Conservation (phyloP, 2,329 filamentous ascomycete species). For the Trichoderma semiorbis region DNA sequence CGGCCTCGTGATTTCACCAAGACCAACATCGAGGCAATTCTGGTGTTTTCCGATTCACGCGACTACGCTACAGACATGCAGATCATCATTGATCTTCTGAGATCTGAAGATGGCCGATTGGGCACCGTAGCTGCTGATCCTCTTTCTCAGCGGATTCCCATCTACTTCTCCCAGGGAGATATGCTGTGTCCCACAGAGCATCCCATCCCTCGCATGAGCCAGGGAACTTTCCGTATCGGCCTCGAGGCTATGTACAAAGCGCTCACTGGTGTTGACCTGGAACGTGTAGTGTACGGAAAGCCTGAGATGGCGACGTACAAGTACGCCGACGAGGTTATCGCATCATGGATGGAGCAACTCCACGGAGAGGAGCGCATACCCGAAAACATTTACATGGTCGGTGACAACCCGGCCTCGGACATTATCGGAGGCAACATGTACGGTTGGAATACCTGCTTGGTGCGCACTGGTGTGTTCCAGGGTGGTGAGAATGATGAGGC, state of each 20-base stretch:
- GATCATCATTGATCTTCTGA: slow-evolving; percentile 3
- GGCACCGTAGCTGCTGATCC: not conserved
- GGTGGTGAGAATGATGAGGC: slow-evolving; percentile 5
- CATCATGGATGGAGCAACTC: slow-evolving; percentile 11
- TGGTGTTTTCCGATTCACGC: slow-evolving; percentile 5
- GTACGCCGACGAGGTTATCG: slow-evolving; percentile 4
- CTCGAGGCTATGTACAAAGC: slow-evolving; percentile 13
- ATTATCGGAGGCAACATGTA: slow-evolving; percentile 13
- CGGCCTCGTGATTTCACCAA: slow-evolving; percentile 7
- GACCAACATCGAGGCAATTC: slow-evolving; percentile 1
- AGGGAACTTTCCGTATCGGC: slow-evolving; percentile 4
- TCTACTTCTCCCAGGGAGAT: slow-evolving; percentile 8
- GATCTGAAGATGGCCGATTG: slow-evolving; percentile 5
- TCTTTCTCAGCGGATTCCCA: slow-evolving; percentile 8
- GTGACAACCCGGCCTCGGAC: slow-evolving; percentile 9
- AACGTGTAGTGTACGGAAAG: slow-evolving; percentile 11
- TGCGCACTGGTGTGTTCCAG: slow-evolving; percentile 11
- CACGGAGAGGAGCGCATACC: slow-evolving; percentile 12
- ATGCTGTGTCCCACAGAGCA: slow-evolving; percentile 9
- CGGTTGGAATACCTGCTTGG: slow-evolving; percentile 10
- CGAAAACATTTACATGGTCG: slow-evolving; percentile 10
- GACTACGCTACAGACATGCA: slow-evolving; percentile 16
- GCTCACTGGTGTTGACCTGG: slow-evolving; percentile 4
- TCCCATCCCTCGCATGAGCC: slow-evolving; percentile 4
- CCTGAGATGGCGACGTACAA: slow-evolving; percentile 11